Evolutionary conservation across 257 asterid genomes (phyloP), one percentile per base, ranked within the genome.

Genomic region (Solanum stenotomum): DNA sequence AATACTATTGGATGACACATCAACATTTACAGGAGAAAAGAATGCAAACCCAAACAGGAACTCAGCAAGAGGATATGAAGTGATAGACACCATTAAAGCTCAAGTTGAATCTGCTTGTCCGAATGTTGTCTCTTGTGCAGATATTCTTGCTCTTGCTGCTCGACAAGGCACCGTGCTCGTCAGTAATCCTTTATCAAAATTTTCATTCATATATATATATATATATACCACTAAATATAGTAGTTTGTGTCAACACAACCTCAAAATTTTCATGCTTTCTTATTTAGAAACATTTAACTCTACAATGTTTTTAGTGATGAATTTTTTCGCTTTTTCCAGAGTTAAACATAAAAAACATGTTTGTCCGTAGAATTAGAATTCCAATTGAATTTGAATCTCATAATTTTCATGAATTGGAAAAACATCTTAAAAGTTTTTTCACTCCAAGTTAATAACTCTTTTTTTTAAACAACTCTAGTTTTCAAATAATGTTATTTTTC

Each of bases 71-170:
- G 94, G 95, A 8, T 92, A 85, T 82, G 89, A 90, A 12, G 92
- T 92, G 49, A 92, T 93, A 34, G 94, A 93, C 86, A 89, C 83
- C 46, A 91, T 92, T 16, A 93, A 93, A 87, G 72, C 93, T 83
- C 89, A 87, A 44, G 95, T 93, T 34, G 95, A 93, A 88, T 92
- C 92, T 4, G 89, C 92, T 70, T 93, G 95, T 70, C 87, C 74
- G 18, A 90, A 85, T 49, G 83, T 88, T 0, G 93, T 93, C n/a
- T 93, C 95, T 34, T 93, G 95, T 87, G 95, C 95, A 2, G 95
- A 93, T 52, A 90, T 93, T 8, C 91, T 93, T 3, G 94, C 95
- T 67, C 87, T 94, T 8, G 98, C 96, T 25, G 92, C 98, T 4
- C 83, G 88, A 86, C 93, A 93, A 52, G 94, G 93, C 33, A 91